Percentiles rank a stretch among this genome's conserved stretches.
phyloP scores from a whole-genome alignment of 78 protist species.

The Chrysochromulina parva region DNA sequence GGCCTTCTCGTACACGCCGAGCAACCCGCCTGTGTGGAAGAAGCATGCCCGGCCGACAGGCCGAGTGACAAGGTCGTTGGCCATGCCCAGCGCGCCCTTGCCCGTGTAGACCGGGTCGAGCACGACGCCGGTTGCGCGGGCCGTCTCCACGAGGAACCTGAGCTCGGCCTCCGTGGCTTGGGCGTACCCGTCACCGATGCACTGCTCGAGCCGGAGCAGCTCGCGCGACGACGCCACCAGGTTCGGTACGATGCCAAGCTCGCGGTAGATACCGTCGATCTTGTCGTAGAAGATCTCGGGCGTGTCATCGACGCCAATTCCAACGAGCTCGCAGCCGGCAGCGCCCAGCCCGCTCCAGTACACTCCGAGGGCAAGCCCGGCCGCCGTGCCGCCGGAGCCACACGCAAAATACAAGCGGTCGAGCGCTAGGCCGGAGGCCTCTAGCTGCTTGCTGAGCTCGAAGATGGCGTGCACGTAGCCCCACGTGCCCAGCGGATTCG shows the following conservation, averaged over 20 bases:
- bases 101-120: constrained; percentile 40
- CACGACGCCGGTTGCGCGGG: background rate
- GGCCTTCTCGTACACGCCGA: background rate
- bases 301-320: background rate
- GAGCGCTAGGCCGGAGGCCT: too few relatives aligned
- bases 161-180: background rate
- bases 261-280: too few relatives aligned
- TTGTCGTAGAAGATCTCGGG: too few relatives aligned
- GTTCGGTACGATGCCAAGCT: too few relatives aligned
- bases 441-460: constrained; percentile 9
- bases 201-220: background rate
- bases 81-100: background rate
- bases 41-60: background rate
- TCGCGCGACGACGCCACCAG: background rate
- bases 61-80: background rate
- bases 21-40: constrained; percentile 11
- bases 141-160: background rate
- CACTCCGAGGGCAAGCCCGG: constrained; percentile 28
- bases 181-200: constrained; percentile 25
- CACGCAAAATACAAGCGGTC: background rate
- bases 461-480: constrained; percentile 22
- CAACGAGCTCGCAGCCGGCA: background rate
- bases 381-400: constrained; percentile 39
- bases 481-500: constrained; percentile 39
- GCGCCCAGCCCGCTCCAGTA: background rate